A percentile compares a stretch with the other conserved stretches of the same genome.
These are phyloP conservation scores for Pichia norvegensis DNA, from an alignment of 1,139 yeast genomes.

Conservation along the genomic window DNA sequence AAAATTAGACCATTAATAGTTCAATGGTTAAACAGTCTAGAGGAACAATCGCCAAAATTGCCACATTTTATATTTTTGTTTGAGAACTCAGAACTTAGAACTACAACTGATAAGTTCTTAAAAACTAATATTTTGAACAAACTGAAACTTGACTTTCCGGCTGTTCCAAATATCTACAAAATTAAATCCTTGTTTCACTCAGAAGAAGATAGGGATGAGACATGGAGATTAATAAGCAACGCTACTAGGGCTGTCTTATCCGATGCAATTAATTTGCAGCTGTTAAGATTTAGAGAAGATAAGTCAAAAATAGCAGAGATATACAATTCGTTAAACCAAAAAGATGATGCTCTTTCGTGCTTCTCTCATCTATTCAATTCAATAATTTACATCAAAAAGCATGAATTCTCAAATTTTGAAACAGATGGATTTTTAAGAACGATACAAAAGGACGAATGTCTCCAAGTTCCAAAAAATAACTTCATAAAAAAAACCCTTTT, in stretches of 20 bases:
- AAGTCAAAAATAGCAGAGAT: constrained; percentile 18
- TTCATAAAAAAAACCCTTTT: constrained; percentile 12
- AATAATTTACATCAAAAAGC: constrained; percentile 4
- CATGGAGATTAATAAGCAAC: constrained; percentile 41
- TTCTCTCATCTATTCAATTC: constrained; percentile 17
- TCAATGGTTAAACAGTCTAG: constrained; percentile 67
- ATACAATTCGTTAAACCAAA: constrained; percentile 21
- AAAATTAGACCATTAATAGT: constrained; percentile 73
- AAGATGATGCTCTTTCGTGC: constrained; percentile 21
- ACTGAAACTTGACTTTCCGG: constrained; percentile 53
- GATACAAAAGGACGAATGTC: neutral
- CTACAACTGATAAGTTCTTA: constrained; percentile 34
- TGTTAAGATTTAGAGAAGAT: constrained; percentile 22
- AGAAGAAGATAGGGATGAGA: constrained; percentile 36
- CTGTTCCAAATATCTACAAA: constrained; percentile 35
- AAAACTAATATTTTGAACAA: constrained; percentile 59
- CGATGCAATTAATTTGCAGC: constrained; percentile 47
- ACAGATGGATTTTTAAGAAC: neutral
- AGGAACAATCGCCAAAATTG: constrained; percentile 36
- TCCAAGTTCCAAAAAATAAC: neutral
- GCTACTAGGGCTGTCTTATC: constrained; percentile 47
- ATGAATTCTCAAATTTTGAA: constrained; percentile 4
- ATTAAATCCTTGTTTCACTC: constrained; percentile 35
- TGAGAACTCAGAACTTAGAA: constrained; percentile 30
- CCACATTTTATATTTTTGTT: constrained; percentile 64